Percentiles rank a stretch among this genome's conserved stretches.
phyloP scores from a whole-genome alignment of 805 yeast species.

The Metschnikowia similis region DNA sequence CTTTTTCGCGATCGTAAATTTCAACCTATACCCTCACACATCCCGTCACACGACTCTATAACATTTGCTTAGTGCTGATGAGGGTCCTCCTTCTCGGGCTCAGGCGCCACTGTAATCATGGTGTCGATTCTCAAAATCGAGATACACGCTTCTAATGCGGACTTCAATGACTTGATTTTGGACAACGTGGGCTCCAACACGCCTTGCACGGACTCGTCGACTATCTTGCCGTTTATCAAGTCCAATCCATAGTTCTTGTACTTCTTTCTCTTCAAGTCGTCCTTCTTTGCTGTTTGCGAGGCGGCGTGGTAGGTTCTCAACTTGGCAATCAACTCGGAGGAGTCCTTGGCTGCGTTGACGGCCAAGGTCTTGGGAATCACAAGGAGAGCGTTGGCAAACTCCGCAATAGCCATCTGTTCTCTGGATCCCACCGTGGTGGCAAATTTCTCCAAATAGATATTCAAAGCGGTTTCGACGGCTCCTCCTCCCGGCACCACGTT shows the following conservation, averaged over 20 bases:
- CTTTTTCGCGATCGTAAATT: neutral
- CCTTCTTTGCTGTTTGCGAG: constrained; percentile 76
- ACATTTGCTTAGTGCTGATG: constrained; percentile 60
- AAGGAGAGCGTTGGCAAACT: constrained; percentile 85
- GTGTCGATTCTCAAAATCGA: constrained; percentile 97
- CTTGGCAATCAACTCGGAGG: constrained; percentile 91
- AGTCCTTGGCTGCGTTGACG: constrained; percentile 95
- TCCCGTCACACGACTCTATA: neutral
- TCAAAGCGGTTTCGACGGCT: constrained; percentile 95
- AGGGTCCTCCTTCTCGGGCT: constrained; percentile 85
- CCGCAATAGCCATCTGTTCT: constrained; percentile 97
- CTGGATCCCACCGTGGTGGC: constrained; percentile 97
- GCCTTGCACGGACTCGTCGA: constrained; percentile 78
- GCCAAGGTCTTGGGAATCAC: constrained; percentile 96
- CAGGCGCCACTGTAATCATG: constrained; percentile 96
- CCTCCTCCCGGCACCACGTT: constrained; percentile 98
- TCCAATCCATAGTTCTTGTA: constrained; percentile 93
- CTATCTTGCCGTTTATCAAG: constrained; percentile 84
- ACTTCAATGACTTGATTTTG: constrained; percentile 86
- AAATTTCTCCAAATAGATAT: constrained; percentile 90
- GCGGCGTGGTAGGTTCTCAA: constrained; percentile 96
- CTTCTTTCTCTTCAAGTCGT: constrained; percentile 79
- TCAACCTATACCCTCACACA: neutral
- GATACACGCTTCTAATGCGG: constrained; percentile 97
- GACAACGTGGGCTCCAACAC: constrained; percentile 94